Percentiles rank a stretch among this genome's conserved stretches.
phyloP scores from a whole-genome alignment of 768 basidiomycete species.

The Neoboletus magnificus region DNA sequence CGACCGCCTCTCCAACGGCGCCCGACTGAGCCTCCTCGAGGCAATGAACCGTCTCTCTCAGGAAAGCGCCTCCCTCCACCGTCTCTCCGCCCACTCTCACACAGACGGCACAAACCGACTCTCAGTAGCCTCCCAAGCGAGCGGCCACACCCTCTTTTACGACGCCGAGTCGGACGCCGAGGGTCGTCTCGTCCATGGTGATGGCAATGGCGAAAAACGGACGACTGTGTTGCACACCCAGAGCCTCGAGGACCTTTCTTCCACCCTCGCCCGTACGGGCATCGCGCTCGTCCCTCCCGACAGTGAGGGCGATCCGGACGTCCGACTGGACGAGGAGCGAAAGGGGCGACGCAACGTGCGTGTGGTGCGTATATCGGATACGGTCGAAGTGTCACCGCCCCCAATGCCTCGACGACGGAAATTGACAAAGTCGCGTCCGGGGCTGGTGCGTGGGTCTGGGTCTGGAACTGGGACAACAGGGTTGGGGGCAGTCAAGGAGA shows the following conservation, averaged over 20 bases:
- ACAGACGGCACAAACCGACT: slow-evolving; percentile 15
- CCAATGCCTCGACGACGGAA: slow-evolving; percentile 18
- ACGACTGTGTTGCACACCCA: slow-evolving; percentile 13
- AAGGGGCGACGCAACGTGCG: slow-evolving; percentile 21
- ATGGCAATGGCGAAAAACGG: not conserved
- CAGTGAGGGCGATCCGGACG: not conserved
- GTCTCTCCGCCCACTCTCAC: slow-evolving; percentile 6
- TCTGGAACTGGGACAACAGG: not conserved
- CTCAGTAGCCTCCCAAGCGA: slow-evolving; percentile 21
- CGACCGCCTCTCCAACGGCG: slow-evolving; percentile 20
- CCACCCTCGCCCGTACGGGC: slow-evolving; percentile 19
- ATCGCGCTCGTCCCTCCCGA: slow-evolving; percentile 7
- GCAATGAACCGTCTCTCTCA: slow-evolving; percentile 27
- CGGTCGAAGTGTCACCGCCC: slow-evolving; percentile 17
- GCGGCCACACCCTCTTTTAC: slow-evolving; percentile 28
- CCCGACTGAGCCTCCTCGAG: slow-evolving; percentile 27
- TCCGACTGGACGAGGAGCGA: not conserved
- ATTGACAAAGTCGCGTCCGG: slow-evolving; percentile 21
- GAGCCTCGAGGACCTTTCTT: slow-evolving; percentile 24
- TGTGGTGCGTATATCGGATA: slow-evolving; percentile 25
- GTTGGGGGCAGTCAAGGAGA: not conserved
- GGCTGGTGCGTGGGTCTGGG: not conserved
- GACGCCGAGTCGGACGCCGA: slow-evolving; percentile 14
- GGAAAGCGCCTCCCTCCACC: slow-evolving; percentile 2
- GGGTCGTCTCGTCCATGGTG: not conserved